phyloP scores from a whole-genome alignment of 306 rosid genomes.

The Chamaecrista fasciculata region DNA sequence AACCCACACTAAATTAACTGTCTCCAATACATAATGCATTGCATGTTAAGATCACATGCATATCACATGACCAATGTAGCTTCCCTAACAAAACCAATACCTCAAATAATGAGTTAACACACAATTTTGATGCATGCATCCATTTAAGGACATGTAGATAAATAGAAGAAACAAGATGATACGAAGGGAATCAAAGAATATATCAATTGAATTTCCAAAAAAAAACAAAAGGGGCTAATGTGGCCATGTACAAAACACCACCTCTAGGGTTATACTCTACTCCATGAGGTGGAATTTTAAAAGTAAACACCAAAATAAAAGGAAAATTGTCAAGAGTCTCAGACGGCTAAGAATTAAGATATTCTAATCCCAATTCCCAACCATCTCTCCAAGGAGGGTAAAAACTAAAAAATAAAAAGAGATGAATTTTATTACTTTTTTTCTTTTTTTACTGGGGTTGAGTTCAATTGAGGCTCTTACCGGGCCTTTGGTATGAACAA shows the following conservation, averaged over 20 bases:
- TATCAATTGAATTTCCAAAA: conserved; percentile 45
- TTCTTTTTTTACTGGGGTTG: not conserved
- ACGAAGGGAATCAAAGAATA: conserved; percentile 57
- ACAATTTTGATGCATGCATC: conserved; percentile 1
- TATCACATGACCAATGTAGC: not conserved
- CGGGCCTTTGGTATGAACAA: conserved; percentile 31
- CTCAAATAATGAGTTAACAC: conserved; percentile 17
- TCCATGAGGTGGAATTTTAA: conserved; percentile 28
- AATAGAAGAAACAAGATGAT: not conserved
- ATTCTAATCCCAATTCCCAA: not conserved
- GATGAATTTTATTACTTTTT: not conserved
- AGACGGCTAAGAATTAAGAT: conserved; percentile 7
- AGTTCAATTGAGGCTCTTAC: conserved; percentile 17
- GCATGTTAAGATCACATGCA: conserved; percentile 19
- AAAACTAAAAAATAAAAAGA: not conserved
- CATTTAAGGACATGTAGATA: not conserved
- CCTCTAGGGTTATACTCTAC: conserved; percentile 37
- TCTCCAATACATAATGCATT: not conserved
- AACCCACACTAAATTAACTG: not conserved
- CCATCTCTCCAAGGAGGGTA: not conserved
- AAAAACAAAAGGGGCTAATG: conserved; percentile 12
- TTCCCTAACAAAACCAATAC: not conserved
- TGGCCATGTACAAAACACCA: conserved; percentile 68
- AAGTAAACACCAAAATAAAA: not conserved
- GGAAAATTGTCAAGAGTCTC: not conserved